Evolutionary conservation across 2,329 filamentous ascomycete genomes (phyloP).

Genomic region (Talaromyces sp.): DNA sequence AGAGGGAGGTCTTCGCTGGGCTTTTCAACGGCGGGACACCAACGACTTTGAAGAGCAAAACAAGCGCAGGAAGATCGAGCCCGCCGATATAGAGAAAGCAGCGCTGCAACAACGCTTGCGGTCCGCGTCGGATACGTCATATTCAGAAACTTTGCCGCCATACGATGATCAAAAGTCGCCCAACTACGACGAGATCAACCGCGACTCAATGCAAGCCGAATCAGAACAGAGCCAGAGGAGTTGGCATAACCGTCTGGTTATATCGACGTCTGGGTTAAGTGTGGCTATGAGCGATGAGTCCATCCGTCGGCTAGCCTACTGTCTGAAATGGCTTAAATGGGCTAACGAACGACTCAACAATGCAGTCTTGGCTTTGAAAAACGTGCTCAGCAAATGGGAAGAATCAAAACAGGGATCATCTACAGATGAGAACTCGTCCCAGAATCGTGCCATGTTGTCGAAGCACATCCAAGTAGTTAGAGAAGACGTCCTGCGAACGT

Average conservation of each 20-base stretch:
- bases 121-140: conserved; percentile 61
- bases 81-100: conserved; percentile 38
- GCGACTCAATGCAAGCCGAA: conserved; percentile 15
- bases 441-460: conserved; percentile 49
- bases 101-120: conserved; percentile 32
- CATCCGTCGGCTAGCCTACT: conserved; percentile 77
- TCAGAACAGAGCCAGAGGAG: conserved; percentile 34
- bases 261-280: conserved; percentile 85
- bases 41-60: conserved; percentile 29
- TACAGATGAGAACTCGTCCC: conserved; percentile 21
- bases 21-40: conserved; percentile 52
- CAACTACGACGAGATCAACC: conserved; percentile 61
- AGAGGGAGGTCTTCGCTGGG: conserved; percentile 81
- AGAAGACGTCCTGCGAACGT: conserved; percentile 21
- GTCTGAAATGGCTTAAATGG: conserved; percentile 72
- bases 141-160: conserved; percentile 71
- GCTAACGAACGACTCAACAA: conserved; percentile 77
- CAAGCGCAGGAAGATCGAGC: conserved; percentile 43
- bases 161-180: conserved; percentile 77
- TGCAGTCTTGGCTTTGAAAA: conserved; percentile 68
- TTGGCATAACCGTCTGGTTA: conserved; percentile 81
- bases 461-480: conserved; percentile 24
- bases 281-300: conserved; percentile 90
- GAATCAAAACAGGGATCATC: conserved; percentile 33
- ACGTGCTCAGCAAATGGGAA: conserved; percentile 77